These are phyloP conservation scores for Malus hybrid DNA, from an alignment of 331 rosid species.

Conservation along the genomic window DNA sequence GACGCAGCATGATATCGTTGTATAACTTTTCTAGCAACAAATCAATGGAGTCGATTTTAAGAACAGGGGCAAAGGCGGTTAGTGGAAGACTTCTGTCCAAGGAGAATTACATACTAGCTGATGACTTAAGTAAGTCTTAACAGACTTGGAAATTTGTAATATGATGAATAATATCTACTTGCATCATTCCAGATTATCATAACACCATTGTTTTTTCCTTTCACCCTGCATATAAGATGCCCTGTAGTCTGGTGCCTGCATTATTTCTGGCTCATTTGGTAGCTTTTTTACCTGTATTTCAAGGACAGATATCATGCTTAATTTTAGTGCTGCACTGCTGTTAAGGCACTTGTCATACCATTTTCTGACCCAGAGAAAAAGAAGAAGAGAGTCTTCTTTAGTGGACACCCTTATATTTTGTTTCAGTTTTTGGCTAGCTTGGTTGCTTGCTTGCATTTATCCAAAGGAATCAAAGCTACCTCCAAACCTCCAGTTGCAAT, in stretches of 20 bases:
- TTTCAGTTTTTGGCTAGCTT: background rate
- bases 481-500: background rate
- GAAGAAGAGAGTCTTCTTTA: background rate
- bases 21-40: conserved; percentile 28
- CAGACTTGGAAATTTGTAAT: background rate
- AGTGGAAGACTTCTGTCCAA: conserved; percentile 72
- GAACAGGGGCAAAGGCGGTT: conserved; percentile 46
- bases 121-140: conserved; percentile 60
- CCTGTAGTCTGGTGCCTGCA: background rate
- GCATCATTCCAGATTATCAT: background rate
- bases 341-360: background rate
- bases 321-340: background rate
- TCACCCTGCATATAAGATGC: background rate
- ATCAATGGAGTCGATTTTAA: conserved; percentile 53
- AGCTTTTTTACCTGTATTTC: background rate
- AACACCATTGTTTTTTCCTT: background rate
- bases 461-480: background rate
- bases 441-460: background rate
- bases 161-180: background rate
- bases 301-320: background rate
- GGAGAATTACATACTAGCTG: conserved; percentile 45
- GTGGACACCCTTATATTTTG: background rate
- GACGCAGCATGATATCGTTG: background rate
- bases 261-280: background rate
- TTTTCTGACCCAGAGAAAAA: background rate